phyloP scores from a whole-genome alignment of 1,139 yeast species.

The Debaryomyces singareniensis region DNA sequence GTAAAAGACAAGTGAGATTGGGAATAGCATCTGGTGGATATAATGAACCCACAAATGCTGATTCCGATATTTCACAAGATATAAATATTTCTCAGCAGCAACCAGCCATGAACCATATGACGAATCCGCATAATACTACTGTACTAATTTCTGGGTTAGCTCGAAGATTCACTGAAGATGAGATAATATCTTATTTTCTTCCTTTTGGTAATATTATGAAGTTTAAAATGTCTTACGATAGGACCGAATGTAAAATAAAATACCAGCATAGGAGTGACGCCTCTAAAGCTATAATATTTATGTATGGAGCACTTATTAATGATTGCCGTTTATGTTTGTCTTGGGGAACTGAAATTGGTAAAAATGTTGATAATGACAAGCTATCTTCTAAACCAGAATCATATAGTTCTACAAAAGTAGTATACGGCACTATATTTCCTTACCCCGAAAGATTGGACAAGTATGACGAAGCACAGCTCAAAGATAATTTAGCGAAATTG shows the following conservation, averaged over 20 bases:
- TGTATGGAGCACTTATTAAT: constrained; percentile 26
- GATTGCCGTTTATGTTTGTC: constrained; percentile 23
- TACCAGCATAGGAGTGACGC: constrained; percentile 29
- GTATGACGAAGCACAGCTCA: constrained; percentile 9
- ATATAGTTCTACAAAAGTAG: too few species aligned
- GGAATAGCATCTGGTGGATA: constrained; percentile 26
- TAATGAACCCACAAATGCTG: constrained; percentile 5
- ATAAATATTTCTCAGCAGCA: constrained; percentile 24
- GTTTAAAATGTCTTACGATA: constrained; percentile 16
- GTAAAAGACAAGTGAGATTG: constrained; percentile 72
- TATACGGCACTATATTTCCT: too few species aligned
- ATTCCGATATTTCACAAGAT: constrained; percentile 6
- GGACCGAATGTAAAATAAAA: constrained; percentile 19
- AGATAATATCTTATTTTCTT: constrained; percentile 21
- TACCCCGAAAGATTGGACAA: too few species aligned
- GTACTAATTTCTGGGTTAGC: constrained; percentile 25
- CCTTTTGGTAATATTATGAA: constrained; percentile 32
- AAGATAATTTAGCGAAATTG: constrained; percentile 2
- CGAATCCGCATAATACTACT: constrained; percentile 34
- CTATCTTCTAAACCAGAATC: too few species aligned
- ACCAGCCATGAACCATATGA: constrained; percentile 23
- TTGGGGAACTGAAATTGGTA: too few species aligned
- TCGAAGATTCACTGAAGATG: constrained; percentile 22
- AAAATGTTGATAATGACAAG: too few species aligned
- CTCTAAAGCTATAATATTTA: constrained; percentile 26